phyloP scores from a whole-genome alignment of 805 yeast species.

The Candida vaughaniae region DNA sequence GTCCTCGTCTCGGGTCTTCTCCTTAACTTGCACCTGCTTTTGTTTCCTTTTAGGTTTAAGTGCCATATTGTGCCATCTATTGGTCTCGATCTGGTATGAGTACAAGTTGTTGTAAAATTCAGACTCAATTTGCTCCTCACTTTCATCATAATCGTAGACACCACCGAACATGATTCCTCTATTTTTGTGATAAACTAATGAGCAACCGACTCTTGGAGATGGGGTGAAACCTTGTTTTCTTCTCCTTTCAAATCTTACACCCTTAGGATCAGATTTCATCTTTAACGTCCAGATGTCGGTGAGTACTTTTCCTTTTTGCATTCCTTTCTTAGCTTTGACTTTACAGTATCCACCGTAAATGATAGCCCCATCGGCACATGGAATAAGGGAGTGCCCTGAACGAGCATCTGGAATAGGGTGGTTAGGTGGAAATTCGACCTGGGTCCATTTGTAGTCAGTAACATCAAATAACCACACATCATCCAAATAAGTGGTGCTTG shows the following conservation, averaged over 20 bases:
- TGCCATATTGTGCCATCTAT: slow-evolving; percentile 80
- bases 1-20: slow-evolving; percentile 68
- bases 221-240: slow-evolving; percentile 89
- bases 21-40: slow-evolving; percentile 38
- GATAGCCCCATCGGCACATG: slow-evolving; percentile 77
- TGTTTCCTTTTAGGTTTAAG: slow-evolving; percentile 62
- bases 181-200: slow-evolving; percentile 84
- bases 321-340: slow-evolving; percentile 83
- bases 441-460: slow-evolving; percentile 86
- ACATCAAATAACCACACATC: slow-evolving; percentile 94
- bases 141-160: slow-evolving; percentile 91
- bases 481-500: slow-evolving; percentile 75
- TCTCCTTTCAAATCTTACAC: slow-evolving; percentile 84
- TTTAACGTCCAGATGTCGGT: slow-evolving; percentile 83
- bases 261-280: slow-evolving; percentile 80
- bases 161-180: slow-evolving; percentile 95
- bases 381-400: slow-evolving; percentile 87
- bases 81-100: slow-evolving; percentile 80
- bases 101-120: slow-evolving; percentile 77
- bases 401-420: slow-evolving; percentile 86
- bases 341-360: slow-evolving; percentile 94
- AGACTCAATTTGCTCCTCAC: slow-evolving; percentile 87
- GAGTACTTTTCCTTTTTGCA: slow-evolving; percentile 87
- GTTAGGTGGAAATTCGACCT: slow-evolving; percentile 80
- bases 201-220: slow-evolving; percentile 91